Conservation (phyloP, 805 yeast genomes). For the Grigorovia transvaalensis region DNA sequence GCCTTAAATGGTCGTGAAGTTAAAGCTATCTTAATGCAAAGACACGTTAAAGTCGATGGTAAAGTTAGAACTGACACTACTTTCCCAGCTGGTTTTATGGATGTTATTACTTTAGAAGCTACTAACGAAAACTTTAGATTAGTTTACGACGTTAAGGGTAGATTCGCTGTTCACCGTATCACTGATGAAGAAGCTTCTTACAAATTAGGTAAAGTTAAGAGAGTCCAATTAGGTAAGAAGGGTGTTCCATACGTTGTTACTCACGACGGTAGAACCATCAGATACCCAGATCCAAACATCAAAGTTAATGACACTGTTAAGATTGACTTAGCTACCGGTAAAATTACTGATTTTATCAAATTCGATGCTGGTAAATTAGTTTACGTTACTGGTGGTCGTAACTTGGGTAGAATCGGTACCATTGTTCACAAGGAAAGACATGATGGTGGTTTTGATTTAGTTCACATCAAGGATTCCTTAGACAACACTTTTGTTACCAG, state of each 20-base stretch:
- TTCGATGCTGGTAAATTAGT: slow-evolving; percentile 88
- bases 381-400: slow-evolving; percentile 96
- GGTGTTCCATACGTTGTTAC: slow-evolving; percentile 98
- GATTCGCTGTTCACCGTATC: slow-evolving; percentile 99
- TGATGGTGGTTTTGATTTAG: slow-evolving; percentile 97
- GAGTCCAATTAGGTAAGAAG: slow-evolving; percentile 96
- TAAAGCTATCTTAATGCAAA: slow-evolving; percentile 95
- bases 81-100: slow-evolving; percentile 99
- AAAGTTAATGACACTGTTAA: slow-evolving; percentile 97
- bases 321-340: slow-evolving; percentile 92
- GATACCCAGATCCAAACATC: slow-evolving; percentile 98
- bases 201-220: slow-evolving; percentile 97
- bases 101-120: slow-evolving; percentile 92
- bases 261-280: slow-evolving; percentile 99
- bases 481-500: slow-evolving; percentile 95
- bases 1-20: slow-evolving; percentile 99
- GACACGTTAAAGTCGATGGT: slow-evolving; percentile 97
- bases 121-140: slow-evolving; percentile 99
- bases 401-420: slow-evolving; percentile 96
- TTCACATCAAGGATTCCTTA: slow-evolving; percentile 89
- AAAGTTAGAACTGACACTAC: slow-evolving; percentile 99
- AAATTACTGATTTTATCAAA: slow-evolving; percentile 79
- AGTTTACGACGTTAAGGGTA: slow-evolving; percentile 96
- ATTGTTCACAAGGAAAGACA: slow-evolving; percentile 94
- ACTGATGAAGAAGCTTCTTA: slow-evolving; percentile 96